A percentile compares a stretch with the other conserved stretches of the same genome.
Conservation (phyloP, 345 rosid species). For the Punica granatum region DNA sequence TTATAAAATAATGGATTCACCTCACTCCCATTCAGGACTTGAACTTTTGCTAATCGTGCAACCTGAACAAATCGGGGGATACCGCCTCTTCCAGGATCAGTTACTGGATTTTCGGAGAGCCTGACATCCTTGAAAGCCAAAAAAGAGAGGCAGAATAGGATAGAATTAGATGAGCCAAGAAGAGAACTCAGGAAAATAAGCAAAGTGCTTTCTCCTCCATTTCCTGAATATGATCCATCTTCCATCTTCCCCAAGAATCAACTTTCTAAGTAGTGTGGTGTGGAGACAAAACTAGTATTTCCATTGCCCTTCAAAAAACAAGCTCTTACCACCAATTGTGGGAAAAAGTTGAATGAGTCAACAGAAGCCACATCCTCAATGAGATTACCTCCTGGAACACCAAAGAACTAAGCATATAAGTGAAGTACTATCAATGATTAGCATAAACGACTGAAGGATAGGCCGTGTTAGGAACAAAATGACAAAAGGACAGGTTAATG, state of each 20-base stretch:
- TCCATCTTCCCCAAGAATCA: not conserved
- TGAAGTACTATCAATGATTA: constrained; percentile 6
- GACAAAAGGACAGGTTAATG: not conserved
- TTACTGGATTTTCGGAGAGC: constrained; percentile 81
- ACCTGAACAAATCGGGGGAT: constrained; percentile 69
- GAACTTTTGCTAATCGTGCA: constrained; percentile 70
- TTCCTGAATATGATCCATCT: not conserved
- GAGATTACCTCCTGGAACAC: constrained; percentile 55
- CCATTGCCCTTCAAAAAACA: not conserved
- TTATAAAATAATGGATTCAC: constrained; percentile 27
- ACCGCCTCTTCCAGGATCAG: constrained; percentile 73
- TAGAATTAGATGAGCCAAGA: constrained; percentile 6
- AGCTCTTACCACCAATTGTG: constrained; percentile 60
- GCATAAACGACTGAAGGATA: not conserved
- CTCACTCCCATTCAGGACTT: constrained; percentile 94
- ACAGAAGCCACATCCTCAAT: constrained; percentile 57
- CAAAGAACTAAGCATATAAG: not conserved
- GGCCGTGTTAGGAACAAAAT: not conserved
- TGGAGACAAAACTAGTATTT: not conserved
- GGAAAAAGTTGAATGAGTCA: constrained; percentile 61
- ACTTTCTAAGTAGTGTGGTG: not conserved
- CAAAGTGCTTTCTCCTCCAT: not conserved
- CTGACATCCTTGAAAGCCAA: constrained; percentile 56
- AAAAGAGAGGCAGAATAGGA: constrained; percentile 13
- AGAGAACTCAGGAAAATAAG: not conserved